Evolutionary conservation across 768 basidiomycete species (phyloP), one percentile per base, ranked within the genome.

Genomic region (Lactarius deliciosus): DNA sequence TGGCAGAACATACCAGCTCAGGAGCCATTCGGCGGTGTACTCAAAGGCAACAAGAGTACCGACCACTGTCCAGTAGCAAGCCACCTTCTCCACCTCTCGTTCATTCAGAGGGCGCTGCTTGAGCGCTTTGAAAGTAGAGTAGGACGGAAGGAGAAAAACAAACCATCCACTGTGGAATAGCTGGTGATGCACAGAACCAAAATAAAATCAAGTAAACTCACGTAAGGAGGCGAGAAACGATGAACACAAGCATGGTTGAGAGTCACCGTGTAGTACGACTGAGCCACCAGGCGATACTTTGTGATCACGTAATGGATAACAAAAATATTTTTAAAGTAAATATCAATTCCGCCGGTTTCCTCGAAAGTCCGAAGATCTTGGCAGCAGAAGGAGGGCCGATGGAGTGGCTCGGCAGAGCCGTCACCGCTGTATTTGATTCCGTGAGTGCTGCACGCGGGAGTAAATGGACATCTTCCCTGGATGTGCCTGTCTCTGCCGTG

Each of bases 121-220:
- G 36, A 90, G 77, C 13, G 86, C 85, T 75, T 91, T 90, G 82
- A 82, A 89, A 10, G 88, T 89, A 2, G 81, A 76, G 70, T 83
- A 90, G 68, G 79, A 81, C 0, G 89, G 89, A 5, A 90, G 76
- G 1, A 86, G 77, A 73, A 88, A 87, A 0, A 85, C 86, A 69
- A 90, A 89, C 87, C 87, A 90, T 58, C 87, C 87, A 73, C 88
- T 89, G 73, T 59, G 0, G 40, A 54, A 9, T 45, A 65, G 60
- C 64, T 62, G 50, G 57, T 64, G 28, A 15, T 1, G 13, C 16
- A 20, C 43, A 30, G 32, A 22, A 25, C 15, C 28, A 25, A 20
- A 45, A 16, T 4, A 16, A 34, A n/a, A 32, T 56, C 60, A 40
- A 43, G 22, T 4, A 20, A 36, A 41, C 73, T 22, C 57, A 85